phyloP scores from a whole-genome alignment of 176 grass and related monocot genomes.

The Chloris gayana region DNA sequence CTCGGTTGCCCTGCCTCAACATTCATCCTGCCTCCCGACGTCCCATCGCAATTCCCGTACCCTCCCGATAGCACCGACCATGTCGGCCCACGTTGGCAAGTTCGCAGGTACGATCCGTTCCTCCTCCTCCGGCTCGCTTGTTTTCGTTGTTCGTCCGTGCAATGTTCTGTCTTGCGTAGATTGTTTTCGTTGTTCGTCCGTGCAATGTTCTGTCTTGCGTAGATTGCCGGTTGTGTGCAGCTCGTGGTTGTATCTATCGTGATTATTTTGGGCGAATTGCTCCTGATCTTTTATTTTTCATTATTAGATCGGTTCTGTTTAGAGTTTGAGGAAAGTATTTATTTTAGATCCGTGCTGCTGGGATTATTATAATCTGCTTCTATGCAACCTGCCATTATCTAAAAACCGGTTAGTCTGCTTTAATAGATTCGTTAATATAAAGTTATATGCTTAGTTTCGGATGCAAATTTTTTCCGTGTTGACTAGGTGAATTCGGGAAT shows the following conservation, averaged over 20 bases:
- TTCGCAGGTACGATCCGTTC: conserved; percentile 58
- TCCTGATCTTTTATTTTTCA: background rate
- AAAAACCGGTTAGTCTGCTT: background rate
- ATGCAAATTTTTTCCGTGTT: too few relatives aligned
- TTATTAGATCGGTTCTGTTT: background rate
- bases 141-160: background rate
- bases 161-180: background rate
- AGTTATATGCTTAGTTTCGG: too few relatives aligned
- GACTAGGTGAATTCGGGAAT: too few relatives aligned
- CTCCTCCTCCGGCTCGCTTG: background rate
- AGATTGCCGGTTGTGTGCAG: conserved; percentile 30
- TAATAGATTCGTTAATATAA: too few relatives aligned
- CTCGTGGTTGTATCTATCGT: too few relatives aligned
- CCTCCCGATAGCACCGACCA: conserved; percentile 30
- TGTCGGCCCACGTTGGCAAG: conserved; percentile 86
- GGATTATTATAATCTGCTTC: too few relatives aligned
- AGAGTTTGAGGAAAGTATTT: background rate
- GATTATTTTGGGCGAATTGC: background rate
- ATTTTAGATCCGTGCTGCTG: background rate
- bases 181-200: too few relatives aligned
- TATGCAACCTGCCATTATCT: too few relatives aligned
- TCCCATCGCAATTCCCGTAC: background rate
- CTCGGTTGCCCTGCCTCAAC: background rate
- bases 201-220: background rate
- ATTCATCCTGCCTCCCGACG: background rate